phyloP scores from a whole-genome alignment of 441 rosid genomes.

The Populus hybrid region DNA sequence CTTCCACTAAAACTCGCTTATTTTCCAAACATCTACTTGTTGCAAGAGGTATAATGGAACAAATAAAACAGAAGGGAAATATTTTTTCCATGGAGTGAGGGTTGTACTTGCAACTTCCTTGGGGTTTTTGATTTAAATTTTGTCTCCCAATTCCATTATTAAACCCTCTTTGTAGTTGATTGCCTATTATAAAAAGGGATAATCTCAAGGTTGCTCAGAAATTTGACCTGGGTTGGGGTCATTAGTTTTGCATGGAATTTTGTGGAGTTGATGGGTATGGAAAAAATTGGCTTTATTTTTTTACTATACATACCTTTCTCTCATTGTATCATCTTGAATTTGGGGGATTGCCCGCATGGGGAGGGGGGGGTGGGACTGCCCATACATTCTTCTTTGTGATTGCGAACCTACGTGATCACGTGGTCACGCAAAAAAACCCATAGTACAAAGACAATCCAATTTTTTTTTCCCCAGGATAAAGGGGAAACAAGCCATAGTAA shows the following conservation, averaged over 20 bases:
- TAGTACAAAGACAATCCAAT: too few relatives aligned
- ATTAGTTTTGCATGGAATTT: constrained; percentile 96
- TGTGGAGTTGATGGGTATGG: constrained; percentile 97
- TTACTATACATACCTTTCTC: constrained; percentile 9
- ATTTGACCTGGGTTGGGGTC: too few relatives aligned
- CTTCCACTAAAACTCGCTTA: constrained; percentile 8
- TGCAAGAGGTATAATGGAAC: constrained; percentile 97
- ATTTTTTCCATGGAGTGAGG: constrained; percentile 79
- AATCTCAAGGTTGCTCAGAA: constrained; percentile 91
- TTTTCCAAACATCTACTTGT: constrained; percentile 14
- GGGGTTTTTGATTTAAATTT: constrained; percentile 91
- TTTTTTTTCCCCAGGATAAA: too few relatives aligned
- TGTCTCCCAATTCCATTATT: too few relatives aligned
- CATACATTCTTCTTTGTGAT: constrained; percentile 98
- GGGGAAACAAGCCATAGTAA: too few relatives aligned
- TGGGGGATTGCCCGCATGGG: constrained; percentile 54
- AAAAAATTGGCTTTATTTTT: constrained; percentile 22
- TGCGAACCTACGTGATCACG: too few relatives aligned
- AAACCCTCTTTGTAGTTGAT: too few relatives aligned
- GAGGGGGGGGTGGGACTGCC: too few relatives aligned
- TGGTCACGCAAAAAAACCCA: too few relatives aligned
- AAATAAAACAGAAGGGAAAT: constrained; percentile 89
- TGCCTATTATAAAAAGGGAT: too few relatives aligned
- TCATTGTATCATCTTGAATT: constrained; percentile 22
- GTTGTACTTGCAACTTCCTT: constrained; percentile 82